Base-by-base conservation (phyloP, 768 basidiomycete genomes). In the Naganishia vaughanmartiniae region DNA sequence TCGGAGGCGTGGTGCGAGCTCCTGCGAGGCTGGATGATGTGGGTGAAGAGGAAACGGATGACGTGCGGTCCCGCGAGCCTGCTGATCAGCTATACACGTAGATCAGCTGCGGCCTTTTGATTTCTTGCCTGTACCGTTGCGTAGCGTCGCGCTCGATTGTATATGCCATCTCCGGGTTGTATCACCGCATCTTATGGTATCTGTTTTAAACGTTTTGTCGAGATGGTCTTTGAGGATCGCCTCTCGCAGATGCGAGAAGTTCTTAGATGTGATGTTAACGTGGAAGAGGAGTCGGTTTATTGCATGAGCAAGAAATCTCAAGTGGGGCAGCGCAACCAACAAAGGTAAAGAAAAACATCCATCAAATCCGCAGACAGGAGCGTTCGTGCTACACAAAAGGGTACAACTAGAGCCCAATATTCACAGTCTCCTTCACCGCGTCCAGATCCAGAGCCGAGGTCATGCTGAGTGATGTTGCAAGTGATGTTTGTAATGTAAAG, bases 41-140 rank as follows among this genome's bases (percentile, higher is more conserved):
- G 4, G 60, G 60, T 42, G 60, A 63, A 63, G 60, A 63, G 19
- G 60, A 63, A 19, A 26, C 60, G 39, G 60, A 45, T 28, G 60
- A 63, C 15, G 60, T 63, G 60, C 60, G 39, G n/a, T 24, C 46
- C 14, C 36, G 60, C 9, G 60, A 63, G 39, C 60, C 60, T 2
- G 60, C 30, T 14, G 60, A 63, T n/a, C 39, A 63, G 39, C 60
- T 63, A 10, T 63, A 63, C 42, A 63, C 60, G 26, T 63, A 63
- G 39, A 51, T 51, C 17, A 15, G 42, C 42, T 42, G 10, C 17
- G 42, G 10, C 17, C 48, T 51, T 51, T 4, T 3, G 4, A 51
- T 42, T 42, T 42, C 42, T 42, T 42, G 42, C 42, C 14, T 42
- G 42, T 42, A 42, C 42, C 10, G 42, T 42, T 36, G 5, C 36